Evolutionary conservation across 371 early-diverging fungal species (phyloP).

Genomic region (Syncephalis plumigaleata): DNA sequence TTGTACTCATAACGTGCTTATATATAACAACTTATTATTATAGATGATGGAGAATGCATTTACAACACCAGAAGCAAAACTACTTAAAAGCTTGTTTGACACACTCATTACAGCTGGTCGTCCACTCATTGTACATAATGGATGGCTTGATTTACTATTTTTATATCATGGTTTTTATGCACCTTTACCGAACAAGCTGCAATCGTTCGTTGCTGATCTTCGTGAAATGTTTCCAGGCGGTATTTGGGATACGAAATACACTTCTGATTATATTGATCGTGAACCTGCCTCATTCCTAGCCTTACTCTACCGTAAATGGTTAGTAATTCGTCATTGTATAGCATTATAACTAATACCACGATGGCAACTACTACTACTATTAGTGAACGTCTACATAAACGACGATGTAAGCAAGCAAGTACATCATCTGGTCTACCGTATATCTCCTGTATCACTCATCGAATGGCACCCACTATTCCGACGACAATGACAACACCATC

Average conservation of each 20-base stretch:
- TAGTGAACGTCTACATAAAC: not conserved
- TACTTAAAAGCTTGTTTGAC: constrained; percentile 11
- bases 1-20: too few species aligned
- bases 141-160: constrained; percentile 75
- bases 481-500: not conserved
- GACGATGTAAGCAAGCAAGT: not conserved
- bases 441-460: too few species aligned
- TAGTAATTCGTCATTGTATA: constrained; percentile 8
- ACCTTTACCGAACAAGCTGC: constrained; percentile 40
- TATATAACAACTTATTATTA: too few species aligned
- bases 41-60: too few species aligned
- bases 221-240: constrained; percentile 63
- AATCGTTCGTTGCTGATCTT: constrained; percentile 55
- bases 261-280: constrained; percentile 39
- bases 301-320: constrained; percentile 58
- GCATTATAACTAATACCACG: not conserved
- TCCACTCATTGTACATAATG: constrained; percentile 78
- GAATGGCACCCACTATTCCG: not conserved
- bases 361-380: too few species aligned
- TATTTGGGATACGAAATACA: constrained; percentile 76
- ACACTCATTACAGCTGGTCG: constrained; percentile 15
- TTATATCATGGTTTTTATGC: constrained; percentile 73
- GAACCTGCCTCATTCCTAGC: constrained; percentile 54
- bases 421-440: too few species aligned
- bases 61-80: too few species aligned